Base-by-base conservation (phyloP, 495 filamentous ascomycete species). In the Penicillium atrosanguineum region DNA sequence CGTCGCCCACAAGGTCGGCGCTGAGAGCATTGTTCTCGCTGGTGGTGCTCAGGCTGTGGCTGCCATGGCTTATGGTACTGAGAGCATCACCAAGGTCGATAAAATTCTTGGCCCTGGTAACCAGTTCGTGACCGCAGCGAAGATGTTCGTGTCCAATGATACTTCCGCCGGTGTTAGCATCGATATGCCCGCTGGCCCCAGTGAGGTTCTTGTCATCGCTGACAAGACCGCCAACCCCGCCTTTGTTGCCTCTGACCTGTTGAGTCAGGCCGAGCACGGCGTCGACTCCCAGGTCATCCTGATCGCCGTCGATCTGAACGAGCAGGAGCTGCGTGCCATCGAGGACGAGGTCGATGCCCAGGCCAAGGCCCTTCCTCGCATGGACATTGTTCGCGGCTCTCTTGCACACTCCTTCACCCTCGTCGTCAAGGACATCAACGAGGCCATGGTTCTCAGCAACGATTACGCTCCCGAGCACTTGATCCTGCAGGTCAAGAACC, bases 61-160 rank as follows among this genome's bases (percentile, higher is more conserved):
- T 3, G 84, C 83, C 23, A 85, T 88, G 81, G 84, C 84, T 4
- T 73, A 87, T 50, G 85, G 85, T n/a, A 87, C 85, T 0, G 73
- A 85, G 56, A 83, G 78, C 63, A 83, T 97, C 52, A 89, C 74
- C 65, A 98, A 98, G 75, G 95, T 97, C 16, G 94, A 98, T 79
- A 98, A 98, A 84, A 96, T 98, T 61, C 83, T 98, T 5, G 94
- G 94, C 1, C 94, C 94, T 2, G 94, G 94, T 37, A 98, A 98
- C 72, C 94, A 98, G 71, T 98, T 97, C 64, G 95, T 98, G 25
- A 98, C 94, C 0, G 94, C 95, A 0, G 94, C 89, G 45, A 98
- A 98, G 83, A 98, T 98, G 94, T 73, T 88, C 52, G 94, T 98
- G 7, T 85, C 86, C 65, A 98, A 97, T 70, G 95, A 97, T 64